phyloP scores from a whole-genome alignment of 2,329 filamentous ascomycete species.

The Pseudopyricularia cyperi region DNA sequence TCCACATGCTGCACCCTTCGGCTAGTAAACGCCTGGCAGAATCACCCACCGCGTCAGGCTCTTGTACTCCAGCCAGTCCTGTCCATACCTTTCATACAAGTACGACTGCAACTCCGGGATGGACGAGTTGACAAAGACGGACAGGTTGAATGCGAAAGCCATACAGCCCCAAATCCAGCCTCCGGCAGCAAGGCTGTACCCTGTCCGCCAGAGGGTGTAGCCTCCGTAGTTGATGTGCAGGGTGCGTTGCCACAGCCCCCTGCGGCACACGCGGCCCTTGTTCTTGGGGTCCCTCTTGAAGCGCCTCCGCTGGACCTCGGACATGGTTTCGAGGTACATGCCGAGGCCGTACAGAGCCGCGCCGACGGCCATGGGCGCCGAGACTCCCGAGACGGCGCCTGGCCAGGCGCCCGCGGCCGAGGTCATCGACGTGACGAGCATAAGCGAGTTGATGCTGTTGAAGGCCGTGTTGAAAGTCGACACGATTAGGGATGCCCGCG shows the following conservation, averaged over 20 bases:
- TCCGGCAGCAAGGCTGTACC: conserved; percentile 18
- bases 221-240: conserved; percentile 28
- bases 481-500: conserved; percentile 26
- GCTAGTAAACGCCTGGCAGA: conserved; percentile 22
- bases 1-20: too few relatives aligned
- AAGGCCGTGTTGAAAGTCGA: conserved; percentile 37
- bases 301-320: conserved; percentile 39
- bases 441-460: conserved; percentile 41
- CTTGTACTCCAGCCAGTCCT: conserved; percentile 25
- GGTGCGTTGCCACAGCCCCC: conserved; percentile 23
- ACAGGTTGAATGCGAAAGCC: conserved; percentile 16
- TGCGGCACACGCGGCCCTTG: conserved; percentile 22
- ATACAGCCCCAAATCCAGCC: conserved; percentile 20
- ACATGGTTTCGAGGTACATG: conserved; percentile 36
- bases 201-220: conserved; percentile 20
- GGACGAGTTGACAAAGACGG: conserved; percentile 17
- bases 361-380: conserved; percentile 30
- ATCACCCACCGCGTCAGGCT: conserved; percentile 21
- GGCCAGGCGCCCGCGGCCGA: conserved; percentile 17
- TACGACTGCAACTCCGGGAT: conserved; percentile 22
- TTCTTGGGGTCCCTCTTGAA: conserved; percentile 25
- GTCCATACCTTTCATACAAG: conserved; percentile 21
- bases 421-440: conserved; percentile 35
- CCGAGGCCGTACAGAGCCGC: conserved; percentile 34
- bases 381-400: conserved; percentile 16